These are phyloP conservation scores for Mucuna pruriens DNA, from an alignment of 306 rosid species.

Conservation along the genomic window DNA sequence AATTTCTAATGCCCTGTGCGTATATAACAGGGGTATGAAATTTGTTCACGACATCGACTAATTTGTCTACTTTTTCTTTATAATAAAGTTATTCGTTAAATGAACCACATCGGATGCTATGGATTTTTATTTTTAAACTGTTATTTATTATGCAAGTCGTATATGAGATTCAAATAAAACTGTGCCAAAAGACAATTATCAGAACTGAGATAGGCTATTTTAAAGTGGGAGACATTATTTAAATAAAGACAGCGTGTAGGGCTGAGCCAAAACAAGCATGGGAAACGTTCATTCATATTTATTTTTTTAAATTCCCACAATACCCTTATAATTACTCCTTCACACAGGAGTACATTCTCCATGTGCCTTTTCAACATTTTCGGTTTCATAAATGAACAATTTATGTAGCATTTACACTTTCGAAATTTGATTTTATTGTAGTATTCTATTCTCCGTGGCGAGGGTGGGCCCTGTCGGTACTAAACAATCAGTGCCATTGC, in stretches of 20 bases:
- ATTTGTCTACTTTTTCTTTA: neutral
- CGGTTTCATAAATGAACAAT: constrained; percentile 13
- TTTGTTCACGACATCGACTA: neutral
- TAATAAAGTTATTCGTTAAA: neutral
- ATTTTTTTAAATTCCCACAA: neutral
- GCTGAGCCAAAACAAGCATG: neutral
- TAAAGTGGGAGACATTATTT: constrained; percentile 6
- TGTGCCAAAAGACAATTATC: neutral
- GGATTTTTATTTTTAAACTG: neutral
- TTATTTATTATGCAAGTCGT: neutral
- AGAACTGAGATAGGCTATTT: neutral
- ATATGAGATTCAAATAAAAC: constrained; percentile 2
- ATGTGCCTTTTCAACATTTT: constrained; percentile 18
- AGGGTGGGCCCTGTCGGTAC: constrained; percentile 37
- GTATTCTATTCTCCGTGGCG: neutral
- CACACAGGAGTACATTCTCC: neutral
- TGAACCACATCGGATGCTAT: constrained; percentile 26
- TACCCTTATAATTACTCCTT: neutral
- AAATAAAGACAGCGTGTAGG: neutral
- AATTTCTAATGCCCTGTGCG: neutral
- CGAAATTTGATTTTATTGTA: constrained; percentile 23
- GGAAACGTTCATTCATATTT: neutral
- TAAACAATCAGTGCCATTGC: constrained; percentile 60
- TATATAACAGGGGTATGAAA: neutral
- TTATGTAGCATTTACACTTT: neutral